Evolutionary conservation across 2,329 filamentous ascomycete species (phyloP), one percentile per base, ranked within the genome.

Genomic region (Pyrenophora tritici-repentis): DNA sequence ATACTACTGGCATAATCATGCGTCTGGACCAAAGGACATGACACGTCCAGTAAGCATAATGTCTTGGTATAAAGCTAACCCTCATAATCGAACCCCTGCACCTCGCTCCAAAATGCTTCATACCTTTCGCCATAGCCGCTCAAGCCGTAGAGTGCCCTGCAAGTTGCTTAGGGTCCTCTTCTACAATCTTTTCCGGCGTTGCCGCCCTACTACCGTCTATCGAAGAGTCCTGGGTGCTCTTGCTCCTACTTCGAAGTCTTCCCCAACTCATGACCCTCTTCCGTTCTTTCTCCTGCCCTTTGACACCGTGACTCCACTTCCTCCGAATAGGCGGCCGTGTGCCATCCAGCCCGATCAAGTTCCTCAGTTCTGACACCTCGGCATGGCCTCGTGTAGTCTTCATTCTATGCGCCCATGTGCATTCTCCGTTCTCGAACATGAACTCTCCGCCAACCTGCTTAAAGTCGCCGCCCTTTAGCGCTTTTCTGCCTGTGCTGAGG

Each of bases 361-460:
- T 77, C 74, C 84, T 83, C 47, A 91, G 63, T 69, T 86, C 86
- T 0, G 80, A 79, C 1, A 92, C 78, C 76, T 91, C 89, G 1
- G 83, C 82, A 67, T 95, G 90, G 60, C 92, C 90, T 41, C 90
- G 77, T 10, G 89, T 93, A 50, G 84, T 89, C 67, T 79, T 80
- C 90, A 95, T 95, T 22, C 89, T 81, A 74, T 93, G 89, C 63
- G 87, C 91, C 90, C 90, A 95, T 1, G 83, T 86, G 22, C 90
- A 81, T 47, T 76, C 77, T 74, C 88, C 88, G 64, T 83, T 78
- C 64, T 89, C 86, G 58, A 91, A 91, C n/a, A 92, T 70, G 55
- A 91, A 90, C 74, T 92, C 89, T 9, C 89, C 89, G 18, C 89
- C 88, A 2, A 89, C 85, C 73, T 91, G 87, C 44, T 81, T 78